Conservation (phyloP, 345 rosid species). For the Abelmoschus esculentus region DNA sequence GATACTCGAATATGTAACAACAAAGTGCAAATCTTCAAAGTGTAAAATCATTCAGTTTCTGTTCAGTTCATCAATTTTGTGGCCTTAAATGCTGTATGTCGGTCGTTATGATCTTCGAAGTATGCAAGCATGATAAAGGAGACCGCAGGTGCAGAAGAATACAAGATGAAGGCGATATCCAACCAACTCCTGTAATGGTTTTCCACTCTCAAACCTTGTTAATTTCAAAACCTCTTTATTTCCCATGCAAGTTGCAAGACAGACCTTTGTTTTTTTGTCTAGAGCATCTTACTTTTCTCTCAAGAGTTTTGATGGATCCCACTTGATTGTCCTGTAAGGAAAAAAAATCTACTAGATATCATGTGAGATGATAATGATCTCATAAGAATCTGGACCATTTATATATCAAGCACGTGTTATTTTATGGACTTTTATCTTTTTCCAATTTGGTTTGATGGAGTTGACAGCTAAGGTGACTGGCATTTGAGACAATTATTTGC, state of each 20-base stretch:
- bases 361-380: not conserved
- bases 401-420: not conserved
- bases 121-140: not conserved
- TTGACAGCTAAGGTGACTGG: too few relatives aligned
- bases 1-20: not conserved
- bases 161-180: not conserved
- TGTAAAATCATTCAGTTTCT: not conserved
- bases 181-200: not conserved
- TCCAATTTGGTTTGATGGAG: too few relatives aligned
- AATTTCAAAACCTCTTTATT: too few relatives aligned
- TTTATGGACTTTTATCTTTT: not conserved
- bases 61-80: not conserved
- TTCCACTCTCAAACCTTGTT: too few relatives aligned
- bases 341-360: not conserved
- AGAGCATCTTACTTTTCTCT: not conserved
- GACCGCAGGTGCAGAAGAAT: not conserved
- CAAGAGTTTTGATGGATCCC: not conserved
- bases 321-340: not conserved
- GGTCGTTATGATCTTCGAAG: not conserved
- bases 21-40: not conserved
- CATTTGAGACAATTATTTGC: too few relatives aligned
- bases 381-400: not conserved
- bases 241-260: too few relatives aligned
- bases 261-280: not conserved
- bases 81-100: not conserved